Base-by-base conservation (phyloP, 352 stramenopile genomes). In the Pythium dissotocum region DNA sequence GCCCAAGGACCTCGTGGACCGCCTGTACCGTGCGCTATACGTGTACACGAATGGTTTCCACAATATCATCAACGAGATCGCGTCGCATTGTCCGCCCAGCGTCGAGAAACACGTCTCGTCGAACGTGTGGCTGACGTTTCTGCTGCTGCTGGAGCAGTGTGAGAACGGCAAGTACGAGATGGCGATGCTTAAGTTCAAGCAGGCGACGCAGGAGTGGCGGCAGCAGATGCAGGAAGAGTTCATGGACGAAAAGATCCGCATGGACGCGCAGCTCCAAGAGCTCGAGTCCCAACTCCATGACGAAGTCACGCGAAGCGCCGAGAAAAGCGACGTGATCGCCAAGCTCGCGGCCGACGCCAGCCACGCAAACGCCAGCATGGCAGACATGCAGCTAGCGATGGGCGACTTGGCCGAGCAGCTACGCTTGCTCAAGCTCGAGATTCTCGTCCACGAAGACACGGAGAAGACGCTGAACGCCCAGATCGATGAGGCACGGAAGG, bases 1-100 rank as follows among this genome's bases (percentile, higher is more conserved):
- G 83, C 83, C 86, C 0, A 90, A 89, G 58, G 78, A 87, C 13
- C 72, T 94, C 14, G 86, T 94, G 6, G 84, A 93, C 67, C 80
- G 86, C 1, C 71, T 94, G 1, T 94, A 91, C 60, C 81, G 86
- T n/a, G 84, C 83, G 24, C 69, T 94, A 6, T 94, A 93, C 72
- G 84, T 94, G 28, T 93, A 94, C 70, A 91, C 85, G 14, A 94
- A 90, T 57, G 85, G 86, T 7, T 94, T 94, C 48, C 85, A 93
- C 77, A 93, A 84, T 38, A 79, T 94, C 61, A 91, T 94, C 71
- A 86, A 86, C 53, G 85, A 94, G 59, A 91, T 94, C 35, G 80
- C 83, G 10, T 73, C 83, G 10, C 86, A 88, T 38, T 92, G 85
- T 40, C 86, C 86, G 9, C 75, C 83, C 4, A 71, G 60, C 1